Conservation (phyloP, 2,329 filamentous ascomycete species). For the Plenodomus lindquistii region DNA sequence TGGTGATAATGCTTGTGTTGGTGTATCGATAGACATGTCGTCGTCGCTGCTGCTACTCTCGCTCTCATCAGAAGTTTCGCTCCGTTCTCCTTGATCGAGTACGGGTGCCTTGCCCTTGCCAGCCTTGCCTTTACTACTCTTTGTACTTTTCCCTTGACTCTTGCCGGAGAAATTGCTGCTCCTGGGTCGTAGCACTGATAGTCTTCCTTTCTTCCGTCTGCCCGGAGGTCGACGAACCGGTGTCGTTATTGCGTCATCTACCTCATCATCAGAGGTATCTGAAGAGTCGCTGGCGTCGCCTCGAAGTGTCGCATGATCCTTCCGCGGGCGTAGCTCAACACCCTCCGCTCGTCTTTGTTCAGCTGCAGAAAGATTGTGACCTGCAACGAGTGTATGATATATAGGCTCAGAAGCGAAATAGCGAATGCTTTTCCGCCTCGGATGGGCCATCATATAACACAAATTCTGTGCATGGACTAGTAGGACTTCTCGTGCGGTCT, state of each 20-base stretch:
- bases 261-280: conserved; percentile 27
- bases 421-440: conserved; percentile 31
- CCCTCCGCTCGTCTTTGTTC: conserved; percentile 37
- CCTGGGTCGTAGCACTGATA: conserved; percentile 43
- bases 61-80: conserved; percentile 16
- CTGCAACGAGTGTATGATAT: conserved; percentile 34
- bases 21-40: conserved; percentile 34
- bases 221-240: conserved; percentile 23
- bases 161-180: conserved; percentile 43
- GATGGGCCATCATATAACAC: conserved; percentile 45
- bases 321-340: conserved; percentile 35
- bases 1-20: conserved; percentile 31
- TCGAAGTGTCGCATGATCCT: conserved; percentile 28
- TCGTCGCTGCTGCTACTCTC: conserved; percentile 17
- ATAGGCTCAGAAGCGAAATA: conserved; percentile 40
- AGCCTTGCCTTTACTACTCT: conserved; percentile 12
- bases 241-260: conserved; percentile 20
- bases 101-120: conserved; percentile 30
- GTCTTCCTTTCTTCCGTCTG: conserved; percentile 30
- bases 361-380: conserved; percentile 31
- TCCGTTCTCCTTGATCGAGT: conserved; percentile 17
- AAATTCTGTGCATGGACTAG: conserved; percentile 43
- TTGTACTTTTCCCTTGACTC: conserved; percentile 24
- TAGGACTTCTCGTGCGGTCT: conserved; percentile 38
- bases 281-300: conserved; percentile 27